Percentiles rank a stretch among this genome's conserved stretches.
phyloP scores from a whole-genome alignment of 2,329 filamentous ascomycete species.

The Xylariaceae sp. region DNA sequence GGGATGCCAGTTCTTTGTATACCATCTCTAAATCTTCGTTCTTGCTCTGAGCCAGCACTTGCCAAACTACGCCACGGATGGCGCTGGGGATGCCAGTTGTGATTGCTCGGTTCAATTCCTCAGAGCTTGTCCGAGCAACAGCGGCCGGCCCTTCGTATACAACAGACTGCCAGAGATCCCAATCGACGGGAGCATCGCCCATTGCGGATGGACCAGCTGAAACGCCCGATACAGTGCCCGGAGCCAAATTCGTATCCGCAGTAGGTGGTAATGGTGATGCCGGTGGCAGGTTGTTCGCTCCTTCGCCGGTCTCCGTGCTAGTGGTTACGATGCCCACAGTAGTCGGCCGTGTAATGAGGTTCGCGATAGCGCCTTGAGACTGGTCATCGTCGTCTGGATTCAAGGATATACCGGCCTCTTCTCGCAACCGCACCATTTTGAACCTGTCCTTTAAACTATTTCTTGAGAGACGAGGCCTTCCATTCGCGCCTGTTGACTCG shows the following conservation, averaged over 20 bases:
- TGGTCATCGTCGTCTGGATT: conserved; percentile 62
- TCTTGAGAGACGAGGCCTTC: conserved; percentile 55
- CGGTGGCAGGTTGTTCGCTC: conserved; percentile 40
- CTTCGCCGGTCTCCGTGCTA: conserved; percentile 36
- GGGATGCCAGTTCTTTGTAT: conserved; percentile 81
- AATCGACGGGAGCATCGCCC: conserved; percentile 83
- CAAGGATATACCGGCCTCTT: conserved; percentile 67
- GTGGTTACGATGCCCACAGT: conserved; percentile 36
- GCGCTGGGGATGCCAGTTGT: conserved; percentile 92
- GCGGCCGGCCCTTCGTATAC: conserved; percentile 93
- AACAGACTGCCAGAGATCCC: conserved; percentile 96
- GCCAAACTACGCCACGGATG: conserved; percentile 98
- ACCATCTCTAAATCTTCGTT: conserved; percentile 85
- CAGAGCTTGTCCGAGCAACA: conserved; percentile 84
- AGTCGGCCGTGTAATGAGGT: conserved; percentile 19
- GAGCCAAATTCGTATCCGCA: conserved; percentile 75
- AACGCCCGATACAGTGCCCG: conserved; percentile 84
- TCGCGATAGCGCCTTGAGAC: conserved; percentile 45
- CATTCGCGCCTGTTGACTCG: conserved; percentile 54
- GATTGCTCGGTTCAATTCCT: conserved; percentile 89
- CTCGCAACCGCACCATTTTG: conserved; percentile 76
- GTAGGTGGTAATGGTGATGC: conserved; percentile 64
- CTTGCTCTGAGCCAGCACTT: conserved; percentile 94
- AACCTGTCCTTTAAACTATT: conserved; percentile 80
- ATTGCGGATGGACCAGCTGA: conserved; percentile 76